Evolutionary conservation across 2,329 filamentous ascomycete genomes (phyloP).

Genomic region (Talaromyces sp.): DNA sequence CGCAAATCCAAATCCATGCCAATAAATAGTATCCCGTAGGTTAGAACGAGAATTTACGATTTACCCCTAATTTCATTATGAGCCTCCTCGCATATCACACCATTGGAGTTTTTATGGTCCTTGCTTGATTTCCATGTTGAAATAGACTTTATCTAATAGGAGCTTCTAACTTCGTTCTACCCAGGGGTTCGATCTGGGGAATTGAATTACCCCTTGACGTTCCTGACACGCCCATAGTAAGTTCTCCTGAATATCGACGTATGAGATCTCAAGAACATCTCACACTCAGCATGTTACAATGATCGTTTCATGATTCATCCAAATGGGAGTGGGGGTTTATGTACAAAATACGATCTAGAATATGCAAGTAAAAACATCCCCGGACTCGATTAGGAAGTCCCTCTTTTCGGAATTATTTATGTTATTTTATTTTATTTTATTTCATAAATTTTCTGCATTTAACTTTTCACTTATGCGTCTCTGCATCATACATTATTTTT

Average conservation of each 20-base stretch:
- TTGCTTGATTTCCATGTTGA: constrained; percentile 37
- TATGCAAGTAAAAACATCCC: constrained; percentile 16
- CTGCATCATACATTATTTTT: neutral
- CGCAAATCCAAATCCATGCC: neutral
- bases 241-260: constrained; percentile 27
- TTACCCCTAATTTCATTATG: neutral
- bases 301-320: constrained; percentile 22
- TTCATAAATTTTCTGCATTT: constrained; percentile 2
- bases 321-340: constrained; percentile 9
- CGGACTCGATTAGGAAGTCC: neutral
- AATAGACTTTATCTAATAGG: constrained; percentile 10
- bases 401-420: neutral
- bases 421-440: neutral
- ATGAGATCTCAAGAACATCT: constrained; percentile 10
- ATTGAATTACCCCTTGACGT: constrained; percentile 17
- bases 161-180: constrained; percentile 3
- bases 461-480: neutral
- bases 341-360: constrained; percentile 11
- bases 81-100: constrained; percentile 30
- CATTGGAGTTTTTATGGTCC: constrained; percentile 24
- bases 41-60: neutral
- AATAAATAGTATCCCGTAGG: neutral
- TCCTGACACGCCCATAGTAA: constrained; percentile 11
- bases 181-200: constrained; percentile 20
- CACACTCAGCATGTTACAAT: constrained; percentile 3